These are phyloP conservation scores for Allium fistulosum DNA, from an alignment of 106 monocot species.

Conservation along the genomic window DNA sequence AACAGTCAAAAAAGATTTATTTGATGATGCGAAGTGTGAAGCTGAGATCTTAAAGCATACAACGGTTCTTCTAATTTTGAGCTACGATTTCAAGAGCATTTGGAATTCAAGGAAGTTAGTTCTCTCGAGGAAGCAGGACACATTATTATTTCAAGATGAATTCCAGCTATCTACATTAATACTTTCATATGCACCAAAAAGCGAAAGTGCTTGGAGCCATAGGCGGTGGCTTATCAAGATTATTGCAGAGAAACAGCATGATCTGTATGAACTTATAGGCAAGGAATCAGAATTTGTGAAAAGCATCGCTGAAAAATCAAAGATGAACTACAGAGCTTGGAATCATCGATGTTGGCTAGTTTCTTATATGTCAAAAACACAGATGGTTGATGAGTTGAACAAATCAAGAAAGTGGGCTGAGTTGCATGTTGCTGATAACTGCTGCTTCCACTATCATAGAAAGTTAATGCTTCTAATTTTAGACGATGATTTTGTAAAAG, in stretches of 20 bases:
- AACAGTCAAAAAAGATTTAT: background rate
- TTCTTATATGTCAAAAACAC: constrained; percentile 47
- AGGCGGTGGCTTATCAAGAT: constrained; percentile 71
- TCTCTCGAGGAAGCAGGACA: constrained; percentile 31
- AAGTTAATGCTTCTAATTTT: constrained; percentile 41
- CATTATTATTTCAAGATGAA: constrained; percentile 39
- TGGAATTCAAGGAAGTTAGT: constrained; percentile 85
- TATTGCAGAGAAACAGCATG: constrained; percentile 25
- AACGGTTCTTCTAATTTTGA: constrained; percentile 45
- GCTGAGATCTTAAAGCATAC: constrained; percentile 49
- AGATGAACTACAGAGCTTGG: constrained; percentile 94
- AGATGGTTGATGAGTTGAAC: constrained; percentile 65
- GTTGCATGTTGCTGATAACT: constrained; percentile 69
- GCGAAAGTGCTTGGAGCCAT: constrained; percentile 71
- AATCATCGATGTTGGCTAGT: constrained; percentile 68
- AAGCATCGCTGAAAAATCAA: constrained; percentile 75
- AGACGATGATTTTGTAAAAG: constrained; percentile 9
- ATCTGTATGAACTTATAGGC: constrained; percentile 29
- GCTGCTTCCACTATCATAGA: constrained; percentile 67
- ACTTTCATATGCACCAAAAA: constrained; percentile 79
- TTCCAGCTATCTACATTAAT: constrained; percentile 46
- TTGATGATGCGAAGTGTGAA: constrained; percentile 4
- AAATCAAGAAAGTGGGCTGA: constrained; percentile 72
- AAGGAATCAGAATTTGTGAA: constrained; percentile 68
- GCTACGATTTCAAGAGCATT: constrained; percentile 44